These are phyloP conservation scores for Saccharomycopsis schoenii DNA, from an alignment of 805 yeast genomes.

Conservation along the genomic window DNA sequence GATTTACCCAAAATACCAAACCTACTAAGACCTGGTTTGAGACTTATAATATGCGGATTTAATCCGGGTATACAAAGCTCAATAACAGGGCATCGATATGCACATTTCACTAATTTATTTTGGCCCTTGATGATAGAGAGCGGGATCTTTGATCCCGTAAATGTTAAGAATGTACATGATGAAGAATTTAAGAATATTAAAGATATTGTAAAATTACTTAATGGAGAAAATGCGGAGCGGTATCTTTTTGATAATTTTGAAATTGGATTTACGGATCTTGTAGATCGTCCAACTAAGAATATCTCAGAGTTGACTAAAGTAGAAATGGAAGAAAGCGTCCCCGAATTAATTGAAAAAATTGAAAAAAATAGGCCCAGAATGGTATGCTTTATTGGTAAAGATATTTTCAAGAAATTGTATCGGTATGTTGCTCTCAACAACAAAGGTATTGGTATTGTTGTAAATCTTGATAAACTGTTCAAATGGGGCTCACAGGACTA, in stretches of 20 bases:
- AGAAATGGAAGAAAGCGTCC: slow-evolving; percentile 51
- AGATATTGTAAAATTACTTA: slow-evolving; percentile 21
- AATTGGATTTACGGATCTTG: slow-evolving; percentile 67
- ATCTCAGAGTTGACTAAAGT: slow-evolving; percentile 40
- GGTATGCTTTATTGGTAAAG: slow-evolving; percentile 60
- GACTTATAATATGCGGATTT: slow-evolving; percentile 54
- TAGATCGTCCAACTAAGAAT: slow-evolving; percentile 50
- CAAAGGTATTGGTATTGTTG: not conserved
- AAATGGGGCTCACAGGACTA: slow-evolving; percentile 42
- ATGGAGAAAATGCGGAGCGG: slow-evolving; percentile 31
- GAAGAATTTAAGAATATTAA: not conserved
- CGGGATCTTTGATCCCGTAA: slow-evolving; percentile 28
- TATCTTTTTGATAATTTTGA: slow-evolving; percentile 32
- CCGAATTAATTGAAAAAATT: slow-evolving; percentile 39
- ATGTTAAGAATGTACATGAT: not conserved
- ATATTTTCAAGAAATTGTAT: slow-evolving; percentile 58
- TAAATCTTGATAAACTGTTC: slow-evolving; percentile 27
- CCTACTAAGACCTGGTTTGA: slow-evolving; percentile 21
- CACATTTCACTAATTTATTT: slow-evolving; percentile 57
- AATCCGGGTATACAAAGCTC: slow-evolving; percentile 65
- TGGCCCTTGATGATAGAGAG: slow-evolving; percentile 56
- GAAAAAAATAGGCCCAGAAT: slow-evolving; percentile 29
- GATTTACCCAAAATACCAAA: slow-evolving; percentile 23
- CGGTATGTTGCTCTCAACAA: slow-evolving; percentile 16
- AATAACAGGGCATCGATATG: slow-evolving; percentile 55